Evolutionary conservation across 257 asterid genomes (phyloP).

Genomic region (Solanum pennellii): DNA sequence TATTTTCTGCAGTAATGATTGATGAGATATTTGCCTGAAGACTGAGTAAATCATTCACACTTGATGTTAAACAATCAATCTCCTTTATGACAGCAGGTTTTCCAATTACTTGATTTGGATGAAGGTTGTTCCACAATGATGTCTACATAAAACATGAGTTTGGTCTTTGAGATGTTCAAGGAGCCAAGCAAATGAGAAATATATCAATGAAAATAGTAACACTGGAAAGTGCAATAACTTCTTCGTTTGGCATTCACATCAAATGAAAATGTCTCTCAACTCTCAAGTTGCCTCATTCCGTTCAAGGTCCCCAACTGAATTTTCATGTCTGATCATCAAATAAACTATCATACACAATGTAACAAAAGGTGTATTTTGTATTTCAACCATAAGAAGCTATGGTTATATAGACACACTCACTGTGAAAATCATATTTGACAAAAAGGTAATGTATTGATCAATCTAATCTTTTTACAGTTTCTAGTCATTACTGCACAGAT

Average conservation of each 20-base stretch:
- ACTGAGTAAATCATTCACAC: constrained; percentile 43
- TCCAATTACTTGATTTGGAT: constrained; percentile 81
- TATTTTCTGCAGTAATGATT: constrained; percentile 45
- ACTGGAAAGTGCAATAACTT: background rate
- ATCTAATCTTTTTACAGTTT: background rate
- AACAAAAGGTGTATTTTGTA: background rate
- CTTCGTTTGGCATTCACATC: background rate
- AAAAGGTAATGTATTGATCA: background rate
- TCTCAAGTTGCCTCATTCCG: background rate
- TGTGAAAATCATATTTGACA: background rate
- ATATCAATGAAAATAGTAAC: background rate
- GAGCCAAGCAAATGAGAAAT: background rate
- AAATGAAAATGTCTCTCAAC: background rate
- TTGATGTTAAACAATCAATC: constrained; percentile 68
- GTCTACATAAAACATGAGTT: constrained; percentile 40
- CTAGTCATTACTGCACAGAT: background rate
- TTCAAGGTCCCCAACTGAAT: background rate
- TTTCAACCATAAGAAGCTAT: background rate
- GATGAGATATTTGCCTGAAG: constrained; percentile 56
- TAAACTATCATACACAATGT: background rate
- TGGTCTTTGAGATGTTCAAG: background rate
- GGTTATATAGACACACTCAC: background rate
- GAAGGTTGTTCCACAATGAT: constrained; percentile 76
- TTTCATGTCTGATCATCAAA: background rate
- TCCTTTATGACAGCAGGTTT: constrained; percentile 59